Conservation (phyloP, 176 grass and related monocot species). For the Pharus latifolius region DNA sequence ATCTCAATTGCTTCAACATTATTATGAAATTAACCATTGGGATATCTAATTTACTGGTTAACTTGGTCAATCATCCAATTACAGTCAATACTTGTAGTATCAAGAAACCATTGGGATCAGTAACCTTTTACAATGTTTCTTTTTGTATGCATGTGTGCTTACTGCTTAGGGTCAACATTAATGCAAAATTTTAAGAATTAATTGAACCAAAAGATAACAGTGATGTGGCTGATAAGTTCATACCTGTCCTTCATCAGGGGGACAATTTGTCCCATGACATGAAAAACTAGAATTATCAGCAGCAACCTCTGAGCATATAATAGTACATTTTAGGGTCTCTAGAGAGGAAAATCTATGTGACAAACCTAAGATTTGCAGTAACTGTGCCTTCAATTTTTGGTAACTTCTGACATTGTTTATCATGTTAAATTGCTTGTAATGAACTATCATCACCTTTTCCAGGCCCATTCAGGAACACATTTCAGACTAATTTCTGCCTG, state of each 20-base stretch:
- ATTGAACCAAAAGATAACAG: slow-evolving; percentile 20
- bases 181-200: slow-evolving; percentile 1
- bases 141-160: slow-evolving; percentile 8
- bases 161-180: slow-evolving; percentile 23
- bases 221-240: slow-evolving; percentile 32
- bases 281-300: slow-evolving; percentile 31
- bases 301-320: slow-evolving; percentile 22
- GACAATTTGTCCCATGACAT: slow-evolving; percentile 19
- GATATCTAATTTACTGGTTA: neutral
- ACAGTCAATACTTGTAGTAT: slow-evolving; percentile 10
- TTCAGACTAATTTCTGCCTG: neutral
- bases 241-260: slow-evolving; percentile 33
- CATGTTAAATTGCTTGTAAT: neutral
- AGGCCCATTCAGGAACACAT: neutral
- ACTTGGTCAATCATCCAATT: slow-evolving; percentile 10
- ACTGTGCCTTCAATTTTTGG: slow-evolving; percentile 2
- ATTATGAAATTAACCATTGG: neutral
- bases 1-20: neutral
- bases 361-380: slow-evolving; percentile 18
- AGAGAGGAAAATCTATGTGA: slow-evolving; percentile 15
- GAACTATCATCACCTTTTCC: neutral
- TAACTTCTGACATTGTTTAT: neutral
- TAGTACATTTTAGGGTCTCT: slow-evolving; percentile 31
- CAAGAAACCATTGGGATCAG: slow-evolving; percentile 37
- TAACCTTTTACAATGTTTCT: slow-evolving; percentile 22